Conservation (phyloP, 306 rosid genomes). For the Trichosanthes truncata region DNA sequence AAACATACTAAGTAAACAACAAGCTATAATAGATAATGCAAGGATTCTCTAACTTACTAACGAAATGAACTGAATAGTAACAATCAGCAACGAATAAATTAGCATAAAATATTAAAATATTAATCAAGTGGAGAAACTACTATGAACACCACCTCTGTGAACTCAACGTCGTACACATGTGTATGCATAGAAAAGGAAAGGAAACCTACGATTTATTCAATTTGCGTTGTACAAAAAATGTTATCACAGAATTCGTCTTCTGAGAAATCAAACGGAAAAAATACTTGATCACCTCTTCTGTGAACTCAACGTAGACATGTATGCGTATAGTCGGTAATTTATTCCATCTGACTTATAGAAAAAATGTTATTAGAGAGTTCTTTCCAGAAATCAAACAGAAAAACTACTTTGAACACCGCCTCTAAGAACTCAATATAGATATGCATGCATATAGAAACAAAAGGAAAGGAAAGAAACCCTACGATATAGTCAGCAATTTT, state of each 20-base stretch:
- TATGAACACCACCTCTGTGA: background rate
- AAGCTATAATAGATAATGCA: background rate
- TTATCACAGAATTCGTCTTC: background rate
- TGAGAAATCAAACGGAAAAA: background rate
- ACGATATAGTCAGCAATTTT: background rate
- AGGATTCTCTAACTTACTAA: background rate
- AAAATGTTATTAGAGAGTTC: background rate
- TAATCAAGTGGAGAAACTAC: background rate
- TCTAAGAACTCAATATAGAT: background rate
- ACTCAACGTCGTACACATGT: background rate
- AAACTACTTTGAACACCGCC: background rate
- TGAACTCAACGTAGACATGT: background rate
- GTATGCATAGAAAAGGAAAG: background rate
- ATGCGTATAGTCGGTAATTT: background rate
- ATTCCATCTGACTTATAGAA: background rate
- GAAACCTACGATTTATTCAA: background rate
- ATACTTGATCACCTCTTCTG: background rate
- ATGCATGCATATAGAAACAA: background rate
- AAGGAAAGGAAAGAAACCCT: background rate
- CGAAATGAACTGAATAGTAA: background rate
- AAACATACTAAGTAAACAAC: background rate
- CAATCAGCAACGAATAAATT: background rate
- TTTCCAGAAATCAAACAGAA: background rate
- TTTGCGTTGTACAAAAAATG: background rate
- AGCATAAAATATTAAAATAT: background rate